Percentiles rank a stretch among this genome's conserved stretches.
These are phyloP conservation scores for Gillenia trifoliata DNA, from an alignment of 306 rosid species.

Conservation along the genomic window DNA sequence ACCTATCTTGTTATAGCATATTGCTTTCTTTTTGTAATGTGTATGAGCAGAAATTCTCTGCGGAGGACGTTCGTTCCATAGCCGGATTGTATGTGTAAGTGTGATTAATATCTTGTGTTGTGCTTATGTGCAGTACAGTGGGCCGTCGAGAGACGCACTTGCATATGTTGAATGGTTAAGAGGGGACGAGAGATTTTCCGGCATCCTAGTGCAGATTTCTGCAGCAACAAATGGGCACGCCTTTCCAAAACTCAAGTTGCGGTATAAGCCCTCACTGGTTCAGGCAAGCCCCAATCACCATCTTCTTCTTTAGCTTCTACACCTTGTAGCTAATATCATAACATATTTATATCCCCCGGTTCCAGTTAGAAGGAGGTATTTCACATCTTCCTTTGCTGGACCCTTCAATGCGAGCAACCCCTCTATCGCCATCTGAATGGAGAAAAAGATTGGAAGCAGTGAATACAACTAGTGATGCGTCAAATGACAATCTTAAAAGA, in stretches of 20 bases:
- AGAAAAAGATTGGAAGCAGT: conserved; percentile 51
- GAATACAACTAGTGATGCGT: conserved; percentile 25
- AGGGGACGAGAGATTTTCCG: conserved; percentile 67
- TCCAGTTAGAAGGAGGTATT: conserved; percentile 70
- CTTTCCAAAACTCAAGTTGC: conserved; percentile 83
- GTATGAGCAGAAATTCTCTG: background rate
- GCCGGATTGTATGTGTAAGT: background rate
- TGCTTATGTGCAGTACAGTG: conserved; percentile 68
- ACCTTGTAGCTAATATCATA: background rate
- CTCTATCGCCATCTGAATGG: conserved; percentile 78
- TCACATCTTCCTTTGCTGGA: conserved; percentile 81
- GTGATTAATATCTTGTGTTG: background rate
- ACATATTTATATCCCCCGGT: conserved; percentile 3
- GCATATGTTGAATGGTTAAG: conserved; percentile 78
- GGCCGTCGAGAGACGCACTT: conserved; percentile 75
- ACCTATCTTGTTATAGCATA: background rate
- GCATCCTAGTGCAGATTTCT: conserved; percentile 66
- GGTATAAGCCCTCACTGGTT: conserved; percentile 82
- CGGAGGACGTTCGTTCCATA: background rate
- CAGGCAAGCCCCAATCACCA: conserved; percentile 49
- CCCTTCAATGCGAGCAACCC: conserved; percentile 72
- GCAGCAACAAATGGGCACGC: conserved; percentile 70
- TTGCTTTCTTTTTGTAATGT: background rate
- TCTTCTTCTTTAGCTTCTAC: background rate
- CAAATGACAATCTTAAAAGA: conserved; percentile 28